A percentile compares a stretch with the other conserved stretches of the same genome.
Evolutionary conservation across 768 basidiomycete species (phyloP).

Genomic region (Cystobasidium tubakii): DNA sequence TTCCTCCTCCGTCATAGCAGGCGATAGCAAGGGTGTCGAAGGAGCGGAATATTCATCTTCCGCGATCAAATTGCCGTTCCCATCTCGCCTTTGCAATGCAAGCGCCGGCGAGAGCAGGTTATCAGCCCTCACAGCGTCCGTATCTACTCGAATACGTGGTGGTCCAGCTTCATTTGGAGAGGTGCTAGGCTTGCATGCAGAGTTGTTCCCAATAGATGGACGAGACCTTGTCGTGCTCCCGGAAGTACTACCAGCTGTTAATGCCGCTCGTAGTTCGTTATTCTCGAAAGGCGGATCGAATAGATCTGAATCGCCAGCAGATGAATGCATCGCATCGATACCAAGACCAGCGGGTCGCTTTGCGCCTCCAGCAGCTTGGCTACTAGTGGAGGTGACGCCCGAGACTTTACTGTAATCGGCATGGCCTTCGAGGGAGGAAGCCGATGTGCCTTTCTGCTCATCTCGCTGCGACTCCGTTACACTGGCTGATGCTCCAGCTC

Average conservation of each 20-base stretch:
- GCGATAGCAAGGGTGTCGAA: constrained; percentile 10
- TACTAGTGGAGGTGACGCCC: neutral
- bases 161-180: neutral
- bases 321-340: neutral
- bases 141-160: neutral
- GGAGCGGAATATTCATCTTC: constrained; percentile 6
- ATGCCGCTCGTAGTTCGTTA: neutral
- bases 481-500: neutral
- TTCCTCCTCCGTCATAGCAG: constrained; percentile 19
- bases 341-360: neutral
- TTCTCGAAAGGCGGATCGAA: constrained; percentile 21
- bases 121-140: neutral
- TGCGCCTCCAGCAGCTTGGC: no score
- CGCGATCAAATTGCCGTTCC: neutral
- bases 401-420: neutral
- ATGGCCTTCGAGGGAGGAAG: neutral
- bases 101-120: neutral
- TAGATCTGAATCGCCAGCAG: neutral
- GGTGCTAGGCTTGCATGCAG: no score
- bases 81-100: neutral
- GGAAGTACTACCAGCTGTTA: neutral
- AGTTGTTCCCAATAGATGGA: no score
- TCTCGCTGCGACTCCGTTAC: neutral
- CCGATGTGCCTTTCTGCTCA: neutral
- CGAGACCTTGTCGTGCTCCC: neutral